Conservation (phyloP, 2,329 filamentous ascomycete genomes). For the Onygenales sp. region DNA sequence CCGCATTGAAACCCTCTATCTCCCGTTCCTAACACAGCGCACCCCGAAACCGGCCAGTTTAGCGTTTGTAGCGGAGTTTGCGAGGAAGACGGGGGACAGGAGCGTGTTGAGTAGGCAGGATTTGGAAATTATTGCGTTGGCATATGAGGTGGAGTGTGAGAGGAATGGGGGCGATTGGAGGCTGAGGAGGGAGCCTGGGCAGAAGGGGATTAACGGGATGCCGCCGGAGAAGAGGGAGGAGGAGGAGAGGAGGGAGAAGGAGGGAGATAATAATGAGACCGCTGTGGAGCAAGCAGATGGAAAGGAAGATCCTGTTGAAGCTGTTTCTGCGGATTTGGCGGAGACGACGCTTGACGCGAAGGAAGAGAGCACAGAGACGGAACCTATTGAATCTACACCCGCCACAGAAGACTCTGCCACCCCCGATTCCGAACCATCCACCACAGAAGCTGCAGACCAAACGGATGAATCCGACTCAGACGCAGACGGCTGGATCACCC, state of each 20-base stretch:
- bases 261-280: conserved; percentile 2
- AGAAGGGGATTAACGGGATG: conserved; percentile 66
- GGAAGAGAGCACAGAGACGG: neutral
- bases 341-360: conserved; percentile 19
- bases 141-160: conserved; percentile 92
- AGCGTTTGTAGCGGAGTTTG: conserved; percentile 72
- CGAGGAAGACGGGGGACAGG: conserved; percentile 79
- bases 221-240: conserved; percentile 36
- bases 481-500: conserved; percentile 81
- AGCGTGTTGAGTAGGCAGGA: conserved; percentile 81
- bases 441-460: conserved; percentile 20
- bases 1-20: conserved; percentile 72
- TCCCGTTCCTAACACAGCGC: conserved; percentile 74
- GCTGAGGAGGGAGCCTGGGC: conserved; percentile 65
- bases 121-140: conserved; percentile 78
- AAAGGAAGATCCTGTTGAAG: conserved; percentile 17
- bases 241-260: conserved; percentile 15
- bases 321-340: conserved; percentile 21
- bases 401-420: conserved; percentile 5
- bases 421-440: conserved; percentile 15
- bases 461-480: conserved; percentile 35
- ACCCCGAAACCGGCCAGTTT: conserved; percentile 67
- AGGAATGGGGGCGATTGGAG: conserved; percentile 83
- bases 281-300: conserved; percentile 27
- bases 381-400: neutral